phyloP scores from a whole-genome alignment of 768 basidiomycete genomes.

The Crassisporium funariophilum region DNA sequence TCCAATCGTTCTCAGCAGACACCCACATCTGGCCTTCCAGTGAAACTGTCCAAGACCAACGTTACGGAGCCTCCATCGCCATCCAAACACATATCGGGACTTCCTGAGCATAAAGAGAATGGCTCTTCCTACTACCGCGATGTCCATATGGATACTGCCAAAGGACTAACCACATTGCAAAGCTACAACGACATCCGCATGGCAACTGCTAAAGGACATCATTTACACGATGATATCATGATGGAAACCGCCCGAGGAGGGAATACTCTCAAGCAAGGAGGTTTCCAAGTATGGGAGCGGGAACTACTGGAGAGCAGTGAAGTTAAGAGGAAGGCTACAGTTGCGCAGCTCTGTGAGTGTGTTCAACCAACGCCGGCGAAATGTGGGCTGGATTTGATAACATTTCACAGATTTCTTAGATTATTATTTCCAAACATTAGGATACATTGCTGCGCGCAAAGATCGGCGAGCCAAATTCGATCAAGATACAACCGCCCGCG shows the following conservation, averaged over 20 bases:
- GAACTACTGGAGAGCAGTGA: slow-evolving; percentile 84
- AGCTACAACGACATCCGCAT: slow-evolving; percentile 51
- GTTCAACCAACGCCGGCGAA: slow-evolving; percentile 4
- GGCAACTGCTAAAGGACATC: slow-evolving; percentile 59
- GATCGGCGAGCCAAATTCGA: slow-evolving; percentile 84
- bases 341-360: slow-evolving; percentile 89
- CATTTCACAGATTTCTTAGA: slow-evolving; percentile 83
- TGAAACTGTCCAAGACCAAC: not conserved
- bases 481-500: slow-evolving; percentile 72
- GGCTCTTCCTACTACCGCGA: slow-evolving; percentile 44
- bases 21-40: not conserved
- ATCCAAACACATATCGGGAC: slow-evolving; percentile 30
- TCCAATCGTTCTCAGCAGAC: no score
- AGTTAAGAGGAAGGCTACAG: slow-evolving; percentile 92
- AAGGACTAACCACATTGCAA: slow-evolving; percentile 49
- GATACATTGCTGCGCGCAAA: slow-evolving; percentile 85
- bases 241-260: slow-evolving; percentile 68
- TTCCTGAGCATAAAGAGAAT: slow-evolving; percentile 24
- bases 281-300: slow-evolving; percentile 79
- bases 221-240: slow-evolving; percentile 55
- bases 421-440: slow-evolving; percentile 96
- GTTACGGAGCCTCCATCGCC: slow-evolving; percentile 20
- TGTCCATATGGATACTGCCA: slow-evolving; percentile 81
- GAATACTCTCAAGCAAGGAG: slow-evolving; percentile 57
- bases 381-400: slow-evolving; percentile 1